Evolutionary conservation across 1,139 yeast species (phyloP), one percentile per base, ranked within the genome.

Genomic region (Arxiozyma telluris): DNA sequence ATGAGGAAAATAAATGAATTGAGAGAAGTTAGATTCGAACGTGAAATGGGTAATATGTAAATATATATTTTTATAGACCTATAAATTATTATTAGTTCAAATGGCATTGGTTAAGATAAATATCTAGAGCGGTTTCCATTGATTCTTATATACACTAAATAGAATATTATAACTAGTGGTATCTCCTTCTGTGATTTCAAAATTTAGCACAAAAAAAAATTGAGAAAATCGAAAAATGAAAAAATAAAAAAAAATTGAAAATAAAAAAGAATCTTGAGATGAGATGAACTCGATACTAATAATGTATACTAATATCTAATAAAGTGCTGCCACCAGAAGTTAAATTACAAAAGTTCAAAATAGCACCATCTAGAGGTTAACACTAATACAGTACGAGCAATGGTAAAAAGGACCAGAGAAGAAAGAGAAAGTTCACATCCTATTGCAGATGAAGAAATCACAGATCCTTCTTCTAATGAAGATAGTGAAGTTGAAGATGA

Each of bases 1-100:
- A 90, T 89, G 1, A 80, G 79, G 55, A 82, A 80, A 64, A 83
- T 91, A 55, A 82, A 80, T 55, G 80, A 80, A 59, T 70, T 86
- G 50, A 76, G 90, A 62, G 94, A 86, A 63, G 76, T 77, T 48
- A 72, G 77, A 61, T 73, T 75, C 71, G 76, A 71, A 20, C 65
- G 64, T 41, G 74, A 73, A 52, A 50, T 64, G 50, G 60, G 65
- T 46, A 59, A 50, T 20, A 49, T 52, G 49, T 54, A 51, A 43
- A 41, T 25, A 41, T 18, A 41, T 41, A 11, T 20, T 4, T 41
- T 15, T 41, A 41, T 41, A 41, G 39, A 34, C 39, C n/a, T 34
- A 34, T 34, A 15, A 34, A 15, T 15, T 6, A 12, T 34, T 15
- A 34, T 34, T 34, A 15, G 12, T 12, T 3, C 12, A 8, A 34